Percentiles rank a stretch among this genome's conserved stretches.
These are phyloP conservation scores for Colletotrichum trifolii DNA, from an alignment of 2,329 filamentous ascomycete species.

Conservation along the genomic window DNA sequence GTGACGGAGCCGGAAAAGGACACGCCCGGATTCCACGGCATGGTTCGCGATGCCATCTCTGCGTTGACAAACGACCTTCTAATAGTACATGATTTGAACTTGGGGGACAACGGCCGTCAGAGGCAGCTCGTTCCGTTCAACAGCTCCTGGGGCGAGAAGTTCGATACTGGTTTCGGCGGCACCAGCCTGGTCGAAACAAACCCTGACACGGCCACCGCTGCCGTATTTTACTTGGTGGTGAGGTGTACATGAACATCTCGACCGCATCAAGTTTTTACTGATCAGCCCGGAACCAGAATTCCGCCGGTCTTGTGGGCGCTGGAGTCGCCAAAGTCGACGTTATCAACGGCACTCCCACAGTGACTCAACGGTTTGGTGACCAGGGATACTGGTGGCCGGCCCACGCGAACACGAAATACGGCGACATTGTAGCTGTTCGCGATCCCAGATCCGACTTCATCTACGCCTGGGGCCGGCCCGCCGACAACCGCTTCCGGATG, in stretches of 20 bases:
- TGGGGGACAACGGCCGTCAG: constrained; percentile 49
- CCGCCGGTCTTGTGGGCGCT: constrained; percentile 47
- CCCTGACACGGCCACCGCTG: constrained; percentile 41
- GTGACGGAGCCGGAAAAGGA: constrained; percentile 46
- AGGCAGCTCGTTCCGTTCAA: constrained; percentile 51
- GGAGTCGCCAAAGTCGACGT: constrained; percentile 50
- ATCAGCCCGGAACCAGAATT: constrained; percentile 40
- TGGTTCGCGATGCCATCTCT: constrained; percentile 52
- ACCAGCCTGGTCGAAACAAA: constrained; percentile 52
- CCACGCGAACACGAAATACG: constrained; percentile 46
- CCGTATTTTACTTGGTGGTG: constrained; percentile 51
- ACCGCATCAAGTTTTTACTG: fast-evolving
- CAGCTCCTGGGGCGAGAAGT: constrained; percentile 50
- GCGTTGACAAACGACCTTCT: constrained; percentile 48
- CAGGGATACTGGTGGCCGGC: constrained; percentile 51
- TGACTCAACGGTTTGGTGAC: constrained; percentile 47
- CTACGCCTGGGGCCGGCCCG: constrained; percentile 51
- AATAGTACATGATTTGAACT: constrained; percentile 48
- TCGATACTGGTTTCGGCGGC: constrained; percentile 50
- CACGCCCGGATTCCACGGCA: constrained; percentile 49
- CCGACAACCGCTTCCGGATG: constrained; percentile 45
- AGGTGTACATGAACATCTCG: constrained; percentile 14
- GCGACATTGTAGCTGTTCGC: constrained; percentile 50
- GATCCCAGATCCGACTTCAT: constrained; percentile 52
- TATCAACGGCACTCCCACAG: constrained; percentile 46